phyloP scores from a whole-genome alignment of 768 basidiomycete genomes.

The Coprinellus micaceus region DNA sequence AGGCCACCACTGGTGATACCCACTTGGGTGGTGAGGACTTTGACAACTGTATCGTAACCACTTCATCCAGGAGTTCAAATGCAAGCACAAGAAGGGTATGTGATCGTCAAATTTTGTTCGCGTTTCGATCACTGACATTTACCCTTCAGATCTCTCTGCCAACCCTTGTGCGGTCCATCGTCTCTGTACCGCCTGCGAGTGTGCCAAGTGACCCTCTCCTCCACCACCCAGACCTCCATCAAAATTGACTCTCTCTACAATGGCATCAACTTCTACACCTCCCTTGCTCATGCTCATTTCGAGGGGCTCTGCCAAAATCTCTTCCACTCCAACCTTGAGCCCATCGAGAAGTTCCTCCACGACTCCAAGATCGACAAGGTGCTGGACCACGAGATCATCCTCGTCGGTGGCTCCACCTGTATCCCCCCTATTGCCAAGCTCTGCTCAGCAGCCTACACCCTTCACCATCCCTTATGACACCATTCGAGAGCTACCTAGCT shows the following conservation, averaged over 20 bases:
- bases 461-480: too few relatives aligned
- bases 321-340: conserved; percentile 79
- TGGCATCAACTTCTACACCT: conserved; percentile 93
- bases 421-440: conserved; percentile 96
- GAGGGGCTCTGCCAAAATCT: conserved; percentile 88
- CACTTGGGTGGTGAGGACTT: conserved; percentile 97
- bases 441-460: too few relatives aligned
- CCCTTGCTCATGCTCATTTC: conserved; percentile 89
- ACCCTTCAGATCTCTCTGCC: conserved; percentile 63
- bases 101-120: background rate
- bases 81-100: conserved; percentile 42
- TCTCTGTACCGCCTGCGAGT: conserved; percentile 94
- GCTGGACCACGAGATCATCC: conserved; percentile 91
- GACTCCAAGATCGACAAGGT: conserved; percentile 97
- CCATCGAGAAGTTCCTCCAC: conserved; percentile 44
- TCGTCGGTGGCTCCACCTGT: conserved; percentile 96
- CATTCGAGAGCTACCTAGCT: too few relatives aligned
- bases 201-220: conserved; percentile 92
- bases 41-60: conserved; percentile 92
- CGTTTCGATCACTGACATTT: background rate
- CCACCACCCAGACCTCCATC: conserved; percentile 62
- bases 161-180: conserved; percentile 94
- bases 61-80: conserved; percentile 93
- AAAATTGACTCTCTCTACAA: conserved; percentile 91
- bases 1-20: conserved; percentile 95